phyloP scores from a whole-genome alignment of 2,329 filamentous ascomycete species.

The Scortechinia acanthostroma region DNA sequence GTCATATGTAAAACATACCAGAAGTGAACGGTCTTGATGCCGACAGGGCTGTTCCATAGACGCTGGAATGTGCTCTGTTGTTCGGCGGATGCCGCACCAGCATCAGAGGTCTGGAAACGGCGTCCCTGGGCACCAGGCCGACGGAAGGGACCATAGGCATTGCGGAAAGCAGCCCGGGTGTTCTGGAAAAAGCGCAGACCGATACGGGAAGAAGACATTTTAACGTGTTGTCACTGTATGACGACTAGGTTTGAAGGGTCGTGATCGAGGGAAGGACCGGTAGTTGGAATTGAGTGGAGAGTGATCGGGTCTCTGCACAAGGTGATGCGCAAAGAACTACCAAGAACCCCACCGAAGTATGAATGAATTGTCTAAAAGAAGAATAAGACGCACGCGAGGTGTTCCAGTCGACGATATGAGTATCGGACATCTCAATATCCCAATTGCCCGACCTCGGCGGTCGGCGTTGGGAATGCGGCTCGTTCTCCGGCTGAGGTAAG shows the following conservation, averaged over 20 bases:
- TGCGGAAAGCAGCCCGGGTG: not conserved
- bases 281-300: not conserved
- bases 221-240: not conserved
- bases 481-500: not conserved
- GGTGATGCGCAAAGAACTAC: not conserved
- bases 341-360: not conserved
- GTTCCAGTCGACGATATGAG: no score
- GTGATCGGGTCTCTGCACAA: not conserved
- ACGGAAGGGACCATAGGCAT: not conserved
- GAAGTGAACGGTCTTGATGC: slow-evolving; percentile 93
- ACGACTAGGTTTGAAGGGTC: not conserved
- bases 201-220: not conserved
- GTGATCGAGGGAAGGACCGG: not conserved
- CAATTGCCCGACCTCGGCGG: not conserved
- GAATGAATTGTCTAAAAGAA: not conserved
- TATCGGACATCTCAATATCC: no score
- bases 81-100: slow-evolving; percentile 29
- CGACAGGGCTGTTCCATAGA: slow-evolving; percentile 77
- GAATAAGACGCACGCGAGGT: no score
- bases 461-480: not conserved
- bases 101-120: slow-evolving; percentile 16
- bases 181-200: not conserved
- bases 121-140: not conserved
- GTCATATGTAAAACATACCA: slow-evolving; percentile 57
- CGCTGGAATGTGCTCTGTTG: slow-evolving; percentile 59